These are phyloP conservation scores for Hamamelis virginiana DNA, from an alignment of 164 flowering plant genomes.

Conservation along the genomic window DNA sequence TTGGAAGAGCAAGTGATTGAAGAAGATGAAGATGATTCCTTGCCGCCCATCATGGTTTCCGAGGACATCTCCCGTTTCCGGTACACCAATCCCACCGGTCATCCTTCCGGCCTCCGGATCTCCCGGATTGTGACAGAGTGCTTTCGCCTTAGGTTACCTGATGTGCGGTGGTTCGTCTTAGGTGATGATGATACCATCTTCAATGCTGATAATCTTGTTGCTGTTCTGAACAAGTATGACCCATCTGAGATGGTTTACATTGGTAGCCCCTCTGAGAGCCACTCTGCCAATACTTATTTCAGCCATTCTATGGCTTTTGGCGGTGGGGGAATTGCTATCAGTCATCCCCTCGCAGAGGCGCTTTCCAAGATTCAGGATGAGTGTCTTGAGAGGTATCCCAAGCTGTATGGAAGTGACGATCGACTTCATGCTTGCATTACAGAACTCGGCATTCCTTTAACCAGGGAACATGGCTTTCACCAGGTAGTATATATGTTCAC, in stretches of 20 bases:
- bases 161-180: slow-evolving; percentile 64
- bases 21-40: slow-evolving; percentile 21
- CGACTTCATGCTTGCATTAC: slow-evolving; percentile 71
- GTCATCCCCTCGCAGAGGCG: slow-evolving; percentile 54
- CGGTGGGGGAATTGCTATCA: slow-evolving; percentile 67
- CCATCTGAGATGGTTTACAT: slow-evolving; percentile 48
- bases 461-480: slow-evolving; percentile 61
- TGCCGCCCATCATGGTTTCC: slow-evolving; percentile 53
- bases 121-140: slow-evolving; percentile 51
- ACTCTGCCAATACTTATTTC: slow-evolving; percentile 57
- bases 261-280: slow-evolving; percentile 61
- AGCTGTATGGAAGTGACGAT: slow-evolving; percentile 66
- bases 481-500: slow-evolving; percentile 42
- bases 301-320: slow-evolving; percentile 66
- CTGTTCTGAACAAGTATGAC: slow-evolving; percentile 54
- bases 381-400: slow-evolving; percentile 59
- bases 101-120: slow-evolving; percentile 62
- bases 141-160: slow-evolving; percentile 42
- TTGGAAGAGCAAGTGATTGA: slow-evolving; percentile 38
- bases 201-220: slow-evolving; percentile 50
- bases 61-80: slow-evolving; percentile 63
- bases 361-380: slow-evolving; percentile 46
- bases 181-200: slow-evolving; percentile 67
- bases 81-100: slow-evolving; percentile 65
- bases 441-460: slow-evolving; percentile 60